These are phyloP conservation scores for Rhytidhysteron rufulum DNA, from an alignment of 2,329 filamentous ascomycete genomes.

Conservation along the genomic window DNA sequence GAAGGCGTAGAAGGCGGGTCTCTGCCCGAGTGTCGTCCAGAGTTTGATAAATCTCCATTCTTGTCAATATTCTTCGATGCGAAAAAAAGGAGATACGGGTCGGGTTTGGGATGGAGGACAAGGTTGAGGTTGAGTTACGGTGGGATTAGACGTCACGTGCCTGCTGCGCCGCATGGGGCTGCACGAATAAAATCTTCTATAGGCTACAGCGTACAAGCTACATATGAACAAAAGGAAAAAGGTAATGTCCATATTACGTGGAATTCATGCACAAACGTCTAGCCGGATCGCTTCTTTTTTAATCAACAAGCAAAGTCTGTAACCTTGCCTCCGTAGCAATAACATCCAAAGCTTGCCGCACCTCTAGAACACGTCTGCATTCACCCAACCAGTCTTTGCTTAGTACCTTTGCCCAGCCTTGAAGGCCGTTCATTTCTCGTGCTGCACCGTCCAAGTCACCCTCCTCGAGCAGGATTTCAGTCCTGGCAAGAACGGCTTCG, in stretches of 20 bases:
- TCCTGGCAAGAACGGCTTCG: slow-evolving; percentile 85
- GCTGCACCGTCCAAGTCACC: slow-evolving; percentile 88
- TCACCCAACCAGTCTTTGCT: slow-evolving; percentile 92
- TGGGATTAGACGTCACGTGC: no score
- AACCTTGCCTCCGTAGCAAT: slow-evolving; percentile 87
- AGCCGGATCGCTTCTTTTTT: no score
- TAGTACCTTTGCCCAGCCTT: slow-evolving; percentile 92
- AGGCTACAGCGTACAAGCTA: slow-evolving; percentile 2
- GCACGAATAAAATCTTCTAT: slow-evolving; percentile 1
- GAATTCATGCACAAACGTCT: no score
- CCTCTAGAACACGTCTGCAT: slow-evolving; percentile 87
- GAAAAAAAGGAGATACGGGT: no score
- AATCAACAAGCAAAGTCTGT: slow-evolving; percentile 82
- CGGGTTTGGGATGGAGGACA: no score
- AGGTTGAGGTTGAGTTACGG: no score
- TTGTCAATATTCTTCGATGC: no score
- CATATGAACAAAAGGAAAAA: slow-evolving; percentile 1
- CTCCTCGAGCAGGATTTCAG: slow-evolving; percentile 87
- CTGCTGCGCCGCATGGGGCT: no score
- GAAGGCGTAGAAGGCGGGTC: no score
- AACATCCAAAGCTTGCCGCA: slow-evolving; percentile 92
- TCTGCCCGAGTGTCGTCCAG: no score
- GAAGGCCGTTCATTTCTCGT: slow-evolving; percentile 87
- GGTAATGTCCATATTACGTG: no score
- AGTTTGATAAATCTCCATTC: no score